Evolutionary conservation across 306 rosid species (phyloP), one percentile per base, ranked within the genome.

Genomic region (Lathyrus sativus): DNA sequence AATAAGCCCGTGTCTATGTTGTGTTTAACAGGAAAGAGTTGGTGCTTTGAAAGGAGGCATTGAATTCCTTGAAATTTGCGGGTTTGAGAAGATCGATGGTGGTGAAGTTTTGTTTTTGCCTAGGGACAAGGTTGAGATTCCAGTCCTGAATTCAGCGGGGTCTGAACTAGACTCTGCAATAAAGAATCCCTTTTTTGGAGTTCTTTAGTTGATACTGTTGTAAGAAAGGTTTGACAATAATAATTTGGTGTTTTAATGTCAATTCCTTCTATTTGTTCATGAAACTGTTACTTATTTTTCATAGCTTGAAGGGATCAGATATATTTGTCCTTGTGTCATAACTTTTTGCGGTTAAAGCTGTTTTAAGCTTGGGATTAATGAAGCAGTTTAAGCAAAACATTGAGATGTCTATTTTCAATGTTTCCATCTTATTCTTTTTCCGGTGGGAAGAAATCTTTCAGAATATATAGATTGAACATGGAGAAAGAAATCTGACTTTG

Each of bases 111-210:
- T 93, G 81, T 81, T 88, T 81, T 82, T 90, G 73, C 77, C 88
- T 3, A 79, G 89, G 81, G 83, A 85, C 74, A 93, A 88, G 82
- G 92, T 90, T 71, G 97, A 90, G 73, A 68, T 67, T 41, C 80
- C 85, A 45, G 83, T 90, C 68, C 92, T 93, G 57, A 87, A 88
- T 73, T 83, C 90, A 43, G 97, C 98, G 45, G 96, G 97, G 19
- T 78, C 87, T 41, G 95, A 90, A 82, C 84, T 90, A 12, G 92
- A 90, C 76, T 93, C 99, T 70, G 99, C 99, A 9, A 85, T 88
- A 13, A 90, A 86, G 72, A 93, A 93, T 83, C 99, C 99, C 62
- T 90, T 90, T 79, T 93, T 90, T 13, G 98, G 98, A 58, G 89
- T 86, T 81, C 89, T 88, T 66, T 88, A 82, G 79, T 70, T 10